Evolutionary conservation across 2,329 filamentous ascomycete species (phyloP).

Genomic region (Botrytis elliptica): DNA sequence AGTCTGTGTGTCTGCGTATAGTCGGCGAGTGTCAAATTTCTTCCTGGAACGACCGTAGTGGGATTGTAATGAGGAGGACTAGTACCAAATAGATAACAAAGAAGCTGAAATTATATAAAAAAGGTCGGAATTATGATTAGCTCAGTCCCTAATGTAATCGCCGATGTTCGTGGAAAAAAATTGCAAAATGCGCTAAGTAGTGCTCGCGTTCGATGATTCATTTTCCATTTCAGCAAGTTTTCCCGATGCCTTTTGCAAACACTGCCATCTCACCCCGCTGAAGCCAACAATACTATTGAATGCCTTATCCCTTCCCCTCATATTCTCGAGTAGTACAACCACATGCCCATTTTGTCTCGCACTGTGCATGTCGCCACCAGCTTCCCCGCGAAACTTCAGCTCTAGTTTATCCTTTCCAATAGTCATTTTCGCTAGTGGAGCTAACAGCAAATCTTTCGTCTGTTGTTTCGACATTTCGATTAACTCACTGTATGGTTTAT

Average conservation of each 20-base stretch:
- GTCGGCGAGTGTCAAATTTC: background rate
- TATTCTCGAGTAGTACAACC: slow-evolving; percentile 30
- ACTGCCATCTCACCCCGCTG: slow-evolving; percentile 40
- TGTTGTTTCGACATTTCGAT: slow-evolving; percentile 31
- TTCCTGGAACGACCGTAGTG: background rate
- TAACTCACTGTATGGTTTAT: slow-evolving; percentile 23
- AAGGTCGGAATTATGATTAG: background rate
- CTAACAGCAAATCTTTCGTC: slow-evolving; percentile 19
- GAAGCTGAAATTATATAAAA: background rate
- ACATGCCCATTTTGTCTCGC: slow-evolving; percentile 23
- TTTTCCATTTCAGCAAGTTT: background rate
- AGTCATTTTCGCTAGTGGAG: slow-evolving; percentile 24
- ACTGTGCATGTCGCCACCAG: slow-evolving; percentile 3
- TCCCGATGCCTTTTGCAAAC: slow-evolving; percentile 29
- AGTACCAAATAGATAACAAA: background rate
- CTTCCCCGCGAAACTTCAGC: slow-evolving; percentile 23
- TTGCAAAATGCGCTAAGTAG: background rate
- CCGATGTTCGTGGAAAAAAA: background rate
- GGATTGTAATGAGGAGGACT: background rate
- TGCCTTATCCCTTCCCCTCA: slow-evolving; percentile 39
- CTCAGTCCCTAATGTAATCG: background rate
- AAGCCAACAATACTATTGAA: slow-evolving; percentile 42
- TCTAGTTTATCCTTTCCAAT: slow-evolving; percentile 27
- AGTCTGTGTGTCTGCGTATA: background rate
- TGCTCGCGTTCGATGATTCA: background rate